These are phyloP conservation scores for Stevia rebaudiana DNA, from an alignment of 140 eudicot species.

Conservation along the genomic window DNA sequence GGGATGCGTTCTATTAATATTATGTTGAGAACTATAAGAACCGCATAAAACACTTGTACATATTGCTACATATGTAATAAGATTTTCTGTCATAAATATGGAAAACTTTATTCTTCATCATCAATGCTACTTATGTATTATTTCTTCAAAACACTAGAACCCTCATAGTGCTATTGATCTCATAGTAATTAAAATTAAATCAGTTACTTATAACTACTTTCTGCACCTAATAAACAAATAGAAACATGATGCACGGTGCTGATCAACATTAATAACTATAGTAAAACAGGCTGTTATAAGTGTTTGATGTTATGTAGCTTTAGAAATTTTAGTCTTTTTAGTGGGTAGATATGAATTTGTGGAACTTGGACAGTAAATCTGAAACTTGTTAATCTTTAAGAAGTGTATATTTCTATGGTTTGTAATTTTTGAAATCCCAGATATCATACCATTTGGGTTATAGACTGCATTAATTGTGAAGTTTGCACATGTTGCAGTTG, in stretches of 20 bases:
- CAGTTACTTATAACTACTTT: not conserved
- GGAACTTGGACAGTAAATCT: not conserved
- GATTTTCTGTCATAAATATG: not conserved
- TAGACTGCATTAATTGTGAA: conserved; percentile 11
- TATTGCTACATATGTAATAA: not conserved
- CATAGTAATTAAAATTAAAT: not conserved
- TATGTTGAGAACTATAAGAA: no score
- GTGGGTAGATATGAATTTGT: not conserved
- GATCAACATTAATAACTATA: not conserved
- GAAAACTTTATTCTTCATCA: conserved; percentile 9
- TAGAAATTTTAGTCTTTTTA: not conserved
- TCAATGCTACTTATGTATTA: not conserved
- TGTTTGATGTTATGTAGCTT: not conserved
- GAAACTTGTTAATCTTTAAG: not conserved
- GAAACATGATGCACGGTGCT: not conserved
- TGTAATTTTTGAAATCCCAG: not conserved
- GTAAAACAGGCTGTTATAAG: not conserved
- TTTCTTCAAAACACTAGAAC: not conserved
- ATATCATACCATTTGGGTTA: conserved; percentile 1
- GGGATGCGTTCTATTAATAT: no score
- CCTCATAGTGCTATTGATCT: no score
- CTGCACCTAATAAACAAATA: not conserved
- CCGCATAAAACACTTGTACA: no score
- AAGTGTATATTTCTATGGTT: not conserved
- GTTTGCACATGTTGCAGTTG: conserved; percentile 51